These are phyloP conservation scores for Rhizopogon vinicolor DNA, from an alignment of 768 basidiomycete genomes.

Conservation along the genomic window DNA sequence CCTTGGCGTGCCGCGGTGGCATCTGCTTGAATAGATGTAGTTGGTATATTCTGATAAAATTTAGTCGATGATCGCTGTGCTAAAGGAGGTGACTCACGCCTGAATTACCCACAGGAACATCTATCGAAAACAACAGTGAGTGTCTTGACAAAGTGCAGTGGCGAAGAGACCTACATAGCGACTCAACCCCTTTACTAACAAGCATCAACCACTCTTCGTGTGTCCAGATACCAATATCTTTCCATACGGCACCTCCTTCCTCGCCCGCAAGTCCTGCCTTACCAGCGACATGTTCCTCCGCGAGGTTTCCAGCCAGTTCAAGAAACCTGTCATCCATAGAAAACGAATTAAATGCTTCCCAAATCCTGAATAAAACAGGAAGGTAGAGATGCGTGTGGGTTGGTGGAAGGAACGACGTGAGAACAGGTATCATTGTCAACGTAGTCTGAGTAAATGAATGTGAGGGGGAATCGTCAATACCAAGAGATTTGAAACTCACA, in stretches of 20 bases:
- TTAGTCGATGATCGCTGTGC: neutral
- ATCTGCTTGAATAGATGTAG: conserved; percentile 71
- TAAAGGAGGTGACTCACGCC: conserved; percentile 37
- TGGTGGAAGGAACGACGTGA: conserved; percentile 75
- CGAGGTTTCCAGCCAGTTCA: conserved; percentile 62
- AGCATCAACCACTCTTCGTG: conserved; percentile 80
- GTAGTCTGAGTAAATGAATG: conserved; percentile 41
- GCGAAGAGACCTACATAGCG: conserved; percentile 54
- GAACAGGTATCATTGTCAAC: conserved; percentile 66
- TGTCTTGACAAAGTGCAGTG: neutral
- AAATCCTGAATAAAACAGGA: conserved; percentile 66
- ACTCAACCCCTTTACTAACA: conserved; percentile 75
- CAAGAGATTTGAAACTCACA: conserved; percentile 35
- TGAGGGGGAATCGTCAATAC: neutral
- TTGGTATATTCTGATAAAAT: conserved; percentile 48
- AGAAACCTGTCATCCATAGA: conserved; percentile 71
- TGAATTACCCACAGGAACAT: conserved; percentile 53
- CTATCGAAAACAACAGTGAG: conserved; percentile 10
- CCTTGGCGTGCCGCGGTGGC: conserved; percentile 49
- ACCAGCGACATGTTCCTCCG: conserved; percentile 69
- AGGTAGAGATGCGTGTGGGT: conserved; percentile 63
- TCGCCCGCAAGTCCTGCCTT: conserved; percentile 45
- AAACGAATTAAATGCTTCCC: conserved; percentile 76
- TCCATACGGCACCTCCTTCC: conserved; percentile 59
- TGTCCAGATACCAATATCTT: conserved; percentile 88